Conservation (phyloP, 345 rosid genomes). For the Lepidium didymum region DNA sequence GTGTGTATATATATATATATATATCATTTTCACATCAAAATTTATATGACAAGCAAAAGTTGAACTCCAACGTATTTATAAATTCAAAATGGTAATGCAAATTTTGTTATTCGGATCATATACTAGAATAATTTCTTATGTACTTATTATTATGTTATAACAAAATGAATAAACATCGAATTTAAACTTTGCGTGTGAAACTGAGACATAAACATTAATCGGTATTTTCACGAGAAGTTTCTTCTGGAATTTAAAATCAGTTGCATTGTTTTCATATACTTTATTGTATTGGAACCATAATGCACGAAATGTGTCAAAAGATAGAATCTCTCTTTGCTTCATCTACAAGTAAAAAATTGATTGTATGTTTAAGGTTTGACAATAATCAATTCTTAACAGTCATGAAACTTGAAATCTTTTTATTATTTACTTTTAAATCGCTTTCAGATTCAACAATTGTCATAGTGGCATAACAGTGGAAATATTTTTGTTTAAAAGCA, state of each 20-base stretch:
- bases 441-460: neutral
- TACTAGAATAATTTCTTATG: conserved; percentile 8
- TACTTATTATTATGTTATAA: neutral
- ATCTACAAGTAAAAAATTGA: neutral
- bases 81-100: no score
- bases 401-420: no score
- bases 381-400: no score
- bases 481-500: neutral
- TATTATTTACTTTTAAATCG: neutral
- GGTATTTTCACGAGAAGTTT: conserved; percentile 2
- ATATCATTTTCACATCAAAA: neutral
- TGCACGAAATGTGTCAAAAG: neutral
- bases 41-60: neutral
- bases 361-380: conserved; percentile 9
- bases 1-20: neutral
- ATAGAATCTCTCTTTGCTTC: conserved; percentile 14
- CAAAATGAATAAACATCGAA: neutral
- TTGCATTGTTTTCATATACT: conserved; percentile 19
- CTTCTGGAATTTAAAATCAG: conserved; percentile 1
- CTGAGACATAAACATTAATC: neutral
- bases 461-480: neutral
- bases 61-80: no score
- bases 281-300: conserved; percentile 12
- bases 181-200: conserved; percentile 16
- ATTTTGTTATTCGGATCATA: no score